phyloP scores from a whole-genome alignment of 106 monocot genomes.

The Dendrobium chrysotoxum region DNA sequence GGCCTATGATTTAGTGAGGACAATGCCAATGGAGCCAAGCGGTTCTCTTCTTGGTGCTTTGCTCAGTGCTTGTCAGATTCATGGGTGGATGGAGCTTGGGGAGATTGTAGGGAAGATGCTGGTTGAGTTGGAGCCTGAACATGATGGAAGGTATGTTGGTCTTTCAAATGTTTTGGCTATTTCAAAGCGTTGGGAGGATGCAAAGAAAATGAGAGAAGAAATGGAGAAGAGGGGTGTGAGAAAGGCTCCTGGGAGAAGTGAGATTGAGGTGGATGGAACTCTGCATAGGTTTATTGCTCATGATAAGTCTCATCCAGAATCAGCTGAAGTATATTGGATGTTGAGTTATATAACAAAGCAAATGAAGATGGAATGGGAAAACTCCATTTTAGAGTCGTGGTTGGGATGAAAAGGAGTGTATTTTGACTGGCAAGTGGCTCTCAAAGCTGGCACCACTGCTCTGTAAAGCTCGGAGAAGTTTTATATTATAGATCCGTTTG shows the following conservation, averaged over 20 bases:
- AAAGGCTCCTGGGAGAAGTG: slow-evolving; percentile 58
- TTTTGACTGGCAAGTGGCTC: background rate
- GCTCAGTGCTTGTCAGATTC: slow-evolving; percentile 37
- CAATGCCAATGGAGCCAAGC: slow-evolving; percentile 56
- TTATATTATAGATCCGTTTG: no score
- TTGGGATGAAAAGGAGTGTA: no score
- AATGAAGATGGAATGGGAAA: slow-evolving; percentile 35
- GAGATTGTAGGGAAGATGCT: slow-evolving; percentile 46
- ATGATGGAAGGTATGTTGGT: slow-evolving; percentile 58
- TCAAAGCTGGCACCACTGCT: no score
- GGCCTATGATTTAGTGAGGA: slow-evolving; percentile 37
- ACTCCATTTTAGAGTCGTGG: background rate
- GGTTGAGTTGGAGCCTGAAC: slow-evolving; percentile 46
- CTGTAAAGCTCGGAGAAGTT: no score
- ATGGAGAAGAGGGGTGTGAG: slow-evolving; percentile 69
- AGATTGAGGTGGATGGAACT: slow-evolving; percentile 37
- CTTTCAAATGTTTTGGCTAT: slow-evolving; percentile 47
- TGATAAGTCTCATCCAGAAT: slow-evolving; percentile 37
- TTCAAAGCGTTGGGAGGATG: slow-evolving; percentile 36
- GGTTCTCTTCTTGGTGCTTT: slow-evolving; percentile 58
- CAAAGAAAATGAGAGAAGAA: slow-evolving; percentile 36
- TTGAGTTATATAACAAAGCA: slow-evolving; percentile 27
- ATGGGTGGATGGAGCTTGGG: slow-evolving; percentile 39
- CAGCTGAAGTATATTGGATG: slow-evolving; percentile 28
- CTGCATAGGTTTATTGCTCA: slow-evolving; percentile 55